Base-by-base conservation (phyloP, 2,329 filamentous ascomycete species). In the Paracorniculantispora psalliotae region DNA sequence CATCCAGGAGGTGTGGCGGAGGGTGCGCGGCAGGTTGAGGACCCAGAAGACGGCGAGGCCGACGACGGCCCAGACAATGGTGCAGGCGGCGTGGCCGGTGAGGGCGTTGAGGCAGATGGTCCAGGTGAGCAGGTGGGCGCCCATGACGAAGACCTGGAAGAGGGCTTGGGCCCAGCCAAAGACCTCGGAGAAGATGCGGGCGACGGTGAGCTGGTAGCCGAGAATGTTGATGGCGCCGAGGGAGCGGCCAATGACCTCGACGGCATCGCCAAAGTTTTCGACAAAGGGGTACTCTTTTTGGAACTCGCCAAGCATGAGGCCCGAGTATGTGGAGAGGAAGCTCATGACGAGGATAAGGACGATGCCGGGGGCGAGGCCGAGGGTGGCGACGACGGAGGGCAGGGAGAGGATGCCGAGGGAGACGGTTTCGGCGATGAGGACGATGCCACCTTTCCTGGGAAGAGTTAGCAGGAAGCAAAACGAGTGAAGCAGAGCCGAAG, bases 351-450 rank as follows among this genome's bases (percentile, higher is more conserved):
- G 79, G 46, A 89, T 91, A 68, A 91, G 69, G 61, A 90, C 82
- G 57, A 92, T 75, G n/a, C 88, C 89, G 0, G 88, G 88, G 1
- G 88, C 86, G 15, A 91, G 78, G 4, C 89, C 88, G 46, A 91
- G 78, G 13, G 86, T 76, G 2, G 88, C 87, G 68, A 91, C 86
- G 0, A 88, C 90, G 68, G 86, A 89, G 0, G 89, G 89, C 62
- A 91, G 89, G 0, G 87, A 90, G 75, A 91, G 88, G 69, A 79
- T 77, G 0, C 76, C 76, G n/a, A 78, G 72, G 0, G 74, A 77
- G 59, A 78, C 74, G 1, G 76, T 77, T 59, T 78, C 75, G 15
- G 75, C 75, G 53, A 78, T 73, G 59, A 78, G 64, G 46, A 78
- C 70, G 25, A 77, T 71, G 2, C 74, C 73, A 35, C 76, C 77